Evolutionary conservation across 2,329 filamentous ascomycete genomes (phyloP), one percentile per base, ranked within the genome.

Genomic region (Alternaria metachromatica): DNA sequence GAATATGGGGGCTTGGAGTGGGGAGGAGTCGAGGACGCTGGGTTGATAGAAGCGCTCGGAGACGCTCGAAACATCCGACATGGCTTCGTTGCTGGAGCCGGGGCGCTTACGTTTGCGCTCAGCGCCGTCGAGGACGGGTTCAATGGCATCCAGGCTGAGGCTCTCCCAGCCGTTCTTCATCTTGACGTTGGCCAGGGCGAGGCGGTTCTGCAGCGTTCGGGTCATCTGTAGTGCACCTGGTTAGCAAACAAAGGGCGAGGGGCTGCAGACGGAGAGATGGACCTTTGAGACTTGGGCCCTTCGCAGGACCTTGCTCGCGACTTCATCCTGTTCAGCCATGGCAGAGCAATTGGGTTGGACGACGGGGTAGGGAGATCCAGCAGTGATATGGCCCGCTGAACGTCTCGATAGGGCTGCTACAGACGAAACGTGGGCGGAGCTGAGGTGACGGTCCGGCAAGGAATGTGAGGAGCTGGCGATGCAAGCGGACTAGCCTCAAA

Each of bases 101-200:
- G 90, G 85, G 72, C 91, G 87, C 82, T 90, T 92, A 72, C 90
- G 87, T 82, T 91, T 88, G 78, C 94, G 86, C 81, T 95, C 88
- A 77, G 94, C 88, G 23, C 61, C 57, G 77, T 95, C 91, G 67
- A 95, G 84, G 78, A 90, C 92, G 55, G 93, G 93, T 82, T 97
- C 93, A 82, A 97, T 93, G 65, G 86, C 90, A 78, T 94, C 92
- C 76, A 96, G 88, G 67, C 91, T 92, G 78, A 97, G 87, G 80
- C 96, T 92, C 82, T 97, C 92, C 90, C 94, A 96, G 79, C 94
- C 94, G 83, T 97, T 92, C 82, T 96, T 94, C 71, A 96, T 94
- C 84, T 98, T 98, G 87, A 97, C 96, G 81, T 96, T 96, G 78
- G 96, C 96, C 68, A 98, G 89, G 63, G 96, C 95, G 64, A 99